Base-by-base conservation (phyloP, 2,329 filamentous ascomycete species). In the Lasiodiplodia sp. region DNA sequence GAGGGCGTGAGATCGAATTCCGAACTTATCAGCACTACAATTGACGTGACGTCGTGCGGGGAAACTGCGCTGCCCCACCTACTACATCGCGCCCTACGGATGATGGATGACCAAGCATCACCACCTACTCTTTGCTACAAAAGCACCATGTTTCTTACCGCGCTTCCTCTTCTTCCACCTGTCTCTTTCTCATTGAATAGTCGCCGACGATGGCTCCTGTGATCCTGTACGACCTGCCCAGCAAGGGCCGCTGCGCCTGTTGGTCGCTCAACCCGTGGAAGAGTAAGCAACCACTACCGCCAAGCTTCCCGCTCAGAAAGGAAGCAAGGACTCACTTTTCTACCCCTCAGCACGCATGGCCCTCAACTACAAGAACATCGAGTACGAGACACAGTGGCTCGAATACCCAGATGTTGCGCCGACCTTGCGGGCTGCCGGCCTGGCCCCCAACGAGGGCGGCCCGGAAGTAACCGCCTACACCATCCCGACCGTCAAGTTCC, bases 211-310 rank as follows among this genome's bases (percentile, higher is more conserved):
- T 79, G 68, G 68, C 75, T 37, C 75, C 83, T 70, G 80, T 90
- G 47, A 79, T 86, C 10, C 76, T 92, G 1, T 91, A 87, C 72
- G 90, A 92, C 75, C 77, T 92, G 2, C 86, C 89, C 2, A 88
- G 83, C 77, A 85, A 82, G 74, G 78, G 80, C 23, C 81, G 80
- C 18, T 76, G 80, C 49, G 79, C 79, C 8, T 75, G 81, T 63
- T 92, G 91, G 91, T 90, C 89, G 1, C 79, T 87, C 56, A 93
- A 92, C 75, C 87, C 90, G 0, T 92, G 90, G 90, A 92, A 91
- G 79, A 88, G 89, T 90, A 76, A 37, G 23, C 44, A 2, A 47
- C 18, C 40, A 10, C 11, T 12, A 18, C n/a, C 4, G 1, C 67
- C 38, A 38, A 37, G 31, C 40, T 16, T 38, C 55, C 3, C 18